phyloP scores from a whole-genome alignment of 208 protist species.

The Acanthamoeba polyphaga region DNA sequence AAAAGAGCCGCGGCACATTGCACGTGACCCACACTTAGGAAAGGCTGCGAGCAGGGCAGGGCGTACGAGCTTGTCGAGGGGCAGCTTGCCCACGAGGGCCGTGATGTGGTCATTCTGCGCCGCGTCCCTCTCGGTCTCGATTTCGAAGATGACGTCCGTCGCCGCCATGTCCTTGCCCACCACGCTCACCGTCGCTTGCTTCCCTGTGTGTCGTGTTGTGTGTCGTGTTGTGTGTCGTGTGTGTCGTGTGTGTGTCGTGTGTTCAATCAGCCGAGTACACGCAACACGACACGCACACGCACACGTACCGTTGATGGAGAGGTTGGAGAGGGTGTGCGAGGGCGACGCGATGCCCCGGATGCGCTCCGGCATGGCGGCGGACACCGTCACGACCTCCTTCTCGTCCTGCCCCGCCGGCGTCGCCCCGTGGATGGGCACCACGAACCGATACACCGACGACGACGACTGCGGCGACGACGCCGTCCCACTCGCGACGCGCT shows the following conservation, averaged over 20 bases:
- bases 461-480: background rate
- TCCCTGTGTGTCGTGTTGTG: background rate
- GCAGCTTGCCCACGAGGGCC: background rate
- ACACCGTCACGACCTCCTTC: background rate
- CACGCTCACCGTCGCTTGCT: background rate
- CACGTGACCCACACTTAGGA: too few relatives aligned
- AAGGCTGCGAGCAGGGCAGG: background rate
- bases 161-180: background rate
- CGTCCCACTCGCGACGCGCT: background rate
- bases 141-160: background rate
- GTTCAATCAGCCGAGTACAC: background rate
- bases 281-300: background rate
- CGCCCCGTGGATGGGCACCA: background rate
- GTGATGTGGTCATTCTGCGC: background rate
- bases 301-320: background rate
- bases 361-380: background rate
- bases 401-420: background rate
- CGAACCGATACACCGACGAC: background rate
- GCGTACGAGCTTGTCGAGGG: background rate
- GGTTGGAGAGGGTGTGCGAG: background rate
- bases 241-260: too few relatives aligned
- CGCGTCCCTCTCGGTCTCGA: conserved; percentile 1
- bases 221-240: too few relatives aligned
- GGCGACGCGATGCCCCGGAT: background rate
- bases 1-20: too few relatives aligned